Evolutionary conservation across 176 grass and related monocot genomes (phyloP).

Genomic region (Cocos nucifera): DNA sequence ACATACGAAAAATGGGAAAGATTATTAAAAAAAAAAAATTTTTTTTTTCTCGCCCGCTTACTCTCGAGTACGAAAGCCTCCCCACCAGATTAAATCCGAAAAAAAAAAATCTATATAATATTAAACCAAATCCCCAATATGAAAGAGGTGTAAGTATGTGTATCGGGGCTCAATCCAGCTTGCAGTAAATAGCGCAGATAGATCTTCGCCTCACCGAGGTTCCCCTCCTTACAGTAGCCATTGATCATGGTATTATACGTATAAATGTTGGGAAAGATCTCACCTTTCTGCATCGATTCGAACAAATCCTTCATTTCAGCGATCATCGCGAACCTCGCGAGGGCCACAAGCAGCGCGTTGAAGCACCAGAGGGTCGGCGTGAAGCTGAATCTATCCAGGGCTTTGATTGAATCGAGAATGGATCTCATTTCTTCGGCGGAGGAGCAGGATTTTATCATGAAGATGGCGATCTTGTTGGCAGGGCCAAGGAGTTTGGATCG

Average conservation of each 20-base stretch:
- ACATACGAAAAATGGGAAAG: no score
- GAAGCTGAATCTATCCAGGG: constrained; percentile 38
- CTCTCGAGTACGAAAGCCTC: no score
- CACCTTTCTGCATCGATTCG: constrained; percentile 41
- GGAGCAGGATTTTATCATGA: constrained; percentile 53
- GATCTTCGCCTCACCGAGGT: constrained; percentile 49
- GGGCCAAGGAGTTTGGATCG: constrained; percentile 20
- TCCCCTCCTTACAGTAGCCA: constrained; percentile 60
- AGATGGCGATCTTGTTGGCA: constrained; percentile 49
- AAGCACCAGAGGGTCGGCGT: constrained; percentile 42
- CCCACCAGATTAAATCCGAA: no score
- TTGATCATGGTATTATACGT: constrained; percentile 81
- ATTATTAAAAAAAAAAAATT: no score
- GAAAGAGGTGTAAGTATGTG: no score
- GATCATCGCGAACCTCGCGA: constrained; percentile 52
- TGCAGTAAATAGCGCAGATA: constrained; percentile 50
- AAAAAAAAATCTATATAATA: no score
- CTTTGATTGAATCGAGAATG: constrained; percentile 36
- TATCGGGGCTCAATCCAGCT: constrained; percentile 49
- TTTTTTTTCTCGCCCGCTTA: no score
- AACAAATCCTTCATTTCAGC: constrained; percentile 61
- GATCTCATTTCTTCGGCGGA: constrained; percentile 27
- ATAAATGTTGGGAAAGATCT: constrained; percentile 47
- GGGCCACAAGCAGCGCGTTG: constrained; percentile 56
- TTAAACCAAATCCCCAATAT: constrained; percentile 9